Evolutionary conservation across 306 rosid genomes (phyloP), one percentile per base, ranked within the genome.

Genomic region (Hippophae tibetana): DNA sequence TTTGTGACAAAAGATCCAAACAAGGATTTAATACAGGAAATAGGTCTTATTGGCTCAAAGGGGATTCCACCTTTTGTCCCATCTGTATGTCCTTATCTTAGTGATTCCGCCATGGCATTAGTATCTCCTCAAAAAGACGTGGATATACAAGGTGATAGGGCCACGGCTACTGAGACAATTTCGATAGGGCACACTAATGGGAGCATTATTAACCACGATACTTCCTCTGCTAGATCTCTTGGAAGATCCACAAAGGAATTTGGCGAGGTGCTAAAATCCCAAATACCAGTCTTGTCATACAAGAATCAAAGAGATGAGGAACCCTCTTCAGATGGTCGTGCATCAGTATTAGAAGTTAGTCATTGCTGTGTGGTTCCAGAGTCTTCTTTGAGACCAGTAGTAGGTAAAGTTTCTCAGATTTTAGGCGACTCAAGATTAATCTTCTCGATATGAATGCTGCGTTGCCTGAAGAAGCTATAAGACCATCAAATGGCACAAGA

Each of bases 401-500:
- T 79, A 64, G 99, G 99, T 41, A 88, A 78, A 73, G 80, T 70
- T 69, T 80, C 79, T 49, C 90, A 78, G 58, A 83, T 93, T 69
- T 65, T 57, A 85, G 79, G 87, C 81, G 69, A 74, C 79, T 88
- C 57, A 93, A 88, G 82, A 84, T 80, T 55, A 81, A 76, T 80
- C 79, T 93, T 12, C 97, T 88, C 68, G 97, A 93, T 56, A 88
- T 93, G 81, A 95, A 93, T 62, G 99, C 99, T 66, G 85, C 86
- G 9, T 82, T 93, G 47, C 83, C 89, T 12, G 80, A 84, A 45
- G 83, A 75, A 70, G 90, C 94, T 66, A 47, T 93, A 38, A 82
- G 86, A 79, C 85, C 85, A 52, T 85, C 99, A 54, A 93, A 73
- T 81, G 11, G 53, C 44, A 62, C 66, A 13, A 84, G 79, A 54